phyloP scores from a whole-genome alignment of 345 rosid genomes.

The Psidium friedrichsthalianum region DNA sequence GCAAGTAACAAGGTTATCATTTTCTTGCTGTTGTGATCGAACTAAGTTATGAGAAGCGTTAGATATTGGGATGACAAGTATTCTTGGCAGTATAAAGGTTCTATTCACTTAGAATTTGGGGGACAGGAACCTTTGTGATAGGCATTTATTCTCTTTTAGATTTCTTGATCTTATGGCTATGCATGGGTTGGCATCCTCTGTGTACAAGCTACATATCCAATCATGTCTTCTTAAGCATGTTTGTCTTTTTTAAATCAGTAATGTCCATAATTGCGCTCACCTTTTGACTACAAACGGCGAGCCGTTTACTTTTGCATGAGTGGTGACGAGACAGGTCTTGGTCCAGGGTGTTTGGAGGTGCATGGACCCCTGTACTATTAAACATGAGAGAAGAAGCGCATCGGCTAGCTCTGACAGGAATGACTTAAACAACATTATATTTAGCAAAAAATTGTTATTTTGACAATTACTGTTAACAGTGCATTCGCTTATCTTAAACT shows the following conservation, averaged over 20 bases:
- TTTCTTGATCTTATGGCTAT: background rate
- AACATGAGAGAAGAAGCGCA: background rate
- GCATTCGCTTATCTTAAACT: background rate
- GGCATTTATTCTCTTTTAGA: background rate
- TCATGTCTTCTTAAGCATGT: background rate
- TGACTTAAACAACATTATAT: background rate
- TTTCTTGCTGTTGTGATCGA: background rate
- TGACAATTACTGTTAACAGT: background rate
- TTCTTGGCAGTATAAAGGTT: background rate
- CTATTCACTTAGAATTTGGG: background rate
- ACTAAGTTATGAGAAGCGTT: background rate
- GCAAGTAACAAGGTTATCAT: background rate
- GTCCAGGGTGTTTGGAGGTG: background rate
- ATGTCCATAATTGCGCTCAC: background rate
- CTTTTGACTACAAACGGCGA: background rate
- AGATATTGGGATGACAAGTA: background rate
- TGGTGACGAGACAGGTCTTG: background rate
- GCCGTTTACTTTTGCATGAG: background rate
- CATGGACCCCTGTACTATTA: background rate
- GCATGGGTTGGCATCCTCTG: background rate
- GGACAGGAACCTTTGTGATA: background rate
- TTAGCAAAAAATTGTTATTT: background rate
- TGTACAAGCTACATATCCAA: background rate
- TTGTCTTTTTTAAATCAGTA: background rate
- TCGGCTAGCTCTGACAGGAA: background rate